Conservation (phyloP, 1,284 basidiomycete species). For the Volvariella volvacea region DNA sequence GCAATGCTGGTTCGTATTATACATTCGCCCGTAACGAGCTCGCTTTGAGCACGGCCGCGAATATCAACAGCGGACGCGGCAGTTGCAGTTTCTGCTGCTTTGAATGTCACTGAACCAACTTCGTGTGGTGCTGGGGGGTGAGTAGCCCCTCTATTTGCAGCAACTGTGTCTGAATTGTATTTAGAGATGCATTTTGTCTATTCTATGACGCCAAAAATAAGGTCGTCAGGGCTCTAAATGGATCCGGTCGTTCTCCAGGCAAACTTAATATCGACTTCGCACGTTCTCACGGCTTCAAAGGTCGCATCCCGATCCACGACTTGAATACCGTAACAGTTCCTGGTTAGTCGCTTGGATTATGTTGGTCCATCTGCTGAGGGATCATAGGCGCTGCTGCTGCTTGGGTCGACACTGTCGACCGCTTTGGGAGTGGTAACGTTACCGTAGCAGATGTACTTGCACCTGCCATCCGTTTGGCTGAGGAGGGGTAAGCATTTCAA, state of each 20-base stretch:
- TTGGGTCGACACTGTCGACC: conserved; percentile 86
- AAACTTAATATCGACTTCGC: conserved; percentile 75
- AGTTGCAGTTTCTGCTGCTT: conserved; percentile 69
- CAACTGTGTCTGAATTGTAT: conserved; percentile 2
- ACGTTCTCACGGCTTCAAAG: conserved; percentile 63
- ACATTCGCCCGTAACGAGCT: not conserved
- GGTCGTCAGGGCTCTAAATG: conserved; percentile 78
- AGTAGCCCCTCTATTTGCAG: conserved; percentile 11
- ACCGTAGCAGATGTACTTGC: conserved; percentile 77
- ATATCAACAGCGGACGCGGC: conserved; percentile 35
- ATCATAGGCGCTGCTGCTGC: conserved; percentile 78
- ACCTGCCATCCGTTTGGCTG: conserved; percentile 81
- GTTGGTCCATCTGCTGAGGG: not conserved
- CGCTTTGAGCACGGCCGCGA: not conserved
- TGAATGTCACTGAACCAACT: conserved; percentile 84
- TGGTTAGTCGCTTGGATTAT: conserved; percentile 31
- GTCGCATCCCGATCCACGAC: conserved; percentile 68
- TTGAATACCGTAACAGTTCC: conserved; percentile 92
- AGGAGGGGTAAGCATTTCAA: conserved; percentile 60
- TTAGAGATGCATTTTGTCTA: conserved; percentile 85
- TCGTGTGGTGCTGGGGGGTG: conserved; percentile 80
- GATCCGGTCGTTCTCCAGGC: conserved; percentile 80
- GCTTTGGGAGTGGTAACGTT: conserved; percentile 80
- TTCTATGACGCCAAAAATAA: conserved; percentile 84
- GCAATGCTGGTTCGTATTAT: conserved; percentile 73